Evolutionary conservation across 2,329 filamentous ascomycete species (phyloP), one percentile per base, ranked within the genome.

Genomic region (Phialophora macrospora): DNA sequence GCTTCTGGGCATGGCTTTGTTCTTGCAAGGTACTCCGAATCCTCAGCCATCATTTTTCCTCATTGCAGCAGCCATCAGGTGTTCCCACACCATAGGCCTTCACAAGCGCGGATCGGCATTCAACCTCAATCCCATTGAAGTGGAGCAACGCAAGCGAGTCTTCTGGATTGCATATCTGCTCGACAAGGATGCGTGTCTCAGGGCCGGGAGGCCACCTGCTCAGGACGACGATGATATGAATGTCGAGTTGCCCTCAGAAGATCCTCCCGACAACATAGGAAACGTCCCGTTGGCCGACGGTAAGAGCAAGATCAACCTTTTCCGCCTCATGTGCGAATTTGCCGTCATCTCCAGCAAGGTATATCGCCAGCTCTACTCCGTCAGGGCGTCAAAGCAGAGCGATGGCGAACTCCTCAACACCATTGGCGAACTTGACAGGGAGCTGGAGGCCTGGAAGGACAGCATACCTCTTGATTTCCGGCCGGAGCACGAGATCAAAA

Each of bases 401-500:
- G 92, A 96, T 71, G 95, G 94, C 26, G 94, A 97, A 77, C 83
- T 98, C 8, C 84, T 99, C 55, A 96, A 97, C 75, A 96, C 93
- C 0, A 99, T 99, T 72, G 93, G 95, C 55, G 93, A 98, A 74
- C 85, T 99, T 9, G 95, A 99, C 75, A 89, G 87, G 73, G 88
- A 93, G 73, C 79, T 99, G 3, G 95, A 99, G 76, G 89, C 92
- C 61, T 99, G 95, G 95, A 98, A 98, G 81, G 93, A 98, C 75
- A 88, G 85, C 59, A 98, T 99, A 61, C 94, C 95, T 1, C 85
- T 97, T 64, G 95, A 98, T 74, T 98, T 97, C 80, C 87, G 95
- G n/a, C 95, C 95, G 0, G 95, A 98, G 77, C 89, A 97, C 75
- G 93, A 97, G 77, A 98, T 99, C 77, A 93, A 93, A 77, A 92